These are phyloP conservation scores for Calcarisporium arbuscula DNA, from an alignment of 2,329 filamentous ascomycete species.

Conservation along the genomic window DNA sequence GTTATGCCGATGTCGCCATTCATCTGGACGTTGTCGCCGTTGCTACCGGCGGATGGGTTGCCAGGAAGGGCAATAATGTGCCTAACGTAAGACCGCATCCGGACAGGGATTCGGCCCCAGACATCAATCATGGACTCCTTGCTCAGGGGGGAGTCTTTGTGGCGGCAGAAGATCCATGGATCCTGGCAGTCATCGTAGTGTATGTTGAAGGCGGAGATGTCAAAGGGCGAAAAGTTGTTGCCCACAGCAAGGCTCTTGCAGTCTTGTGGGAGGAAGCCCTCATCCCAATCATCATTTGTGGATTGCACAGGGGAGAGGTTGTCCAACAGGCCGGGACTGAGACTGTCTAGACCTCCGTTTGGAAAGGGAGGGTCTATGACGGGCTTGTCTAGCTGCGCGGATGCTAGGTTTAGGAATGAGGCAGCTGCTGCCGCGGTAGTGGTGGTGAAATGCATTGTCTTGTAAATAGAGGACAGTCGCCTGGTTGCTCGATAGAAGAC, in stretches of 20 bases:
- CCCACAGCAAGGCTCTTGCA: constrained; percentile 11
- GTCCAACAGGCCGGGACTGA: too few relatives aligned
- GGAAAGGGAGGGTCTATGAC: too few relatives aligned
- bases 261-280: constrained; percentile 13
- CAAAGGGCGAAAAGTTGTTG: constrained; percentile 12
- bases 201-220: constrained; percentile 19
- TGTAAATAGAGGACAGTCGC: too few relatives aligned
- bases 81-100: constrained; percentile 19
- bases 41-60: constrained; percentile 8
- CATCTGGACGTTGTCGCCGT: constrained; percentile 16
- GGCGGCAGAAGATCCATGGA: constrained; percentile 24
- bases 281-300: constrained; percentile 17
- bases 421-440: too few relatives aligned
- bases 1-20: constrained; percentile 9
- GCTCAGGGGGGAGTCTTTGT: constrained; percentile 16
- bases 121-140: constrained; percentile 18
- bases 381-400: too few relatives aligned
- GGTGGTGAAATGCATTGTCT: too few relatives aligned
- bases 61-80: constrained; percentile 18
- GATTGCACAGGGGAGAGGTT: too few relatives aligned
- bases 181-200: constrained; percentile 20
- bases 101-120: constrained; percentile 22
- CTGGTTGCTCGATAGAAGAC: too few relatives aligned
- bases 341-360: too few relatives aligned
- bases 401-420: too few relatives aligned